phyloP scores from a whole-genome alignment of 2,329 filamentous ascomycete species.

The Lasiodiplodia citricola region DNA sequence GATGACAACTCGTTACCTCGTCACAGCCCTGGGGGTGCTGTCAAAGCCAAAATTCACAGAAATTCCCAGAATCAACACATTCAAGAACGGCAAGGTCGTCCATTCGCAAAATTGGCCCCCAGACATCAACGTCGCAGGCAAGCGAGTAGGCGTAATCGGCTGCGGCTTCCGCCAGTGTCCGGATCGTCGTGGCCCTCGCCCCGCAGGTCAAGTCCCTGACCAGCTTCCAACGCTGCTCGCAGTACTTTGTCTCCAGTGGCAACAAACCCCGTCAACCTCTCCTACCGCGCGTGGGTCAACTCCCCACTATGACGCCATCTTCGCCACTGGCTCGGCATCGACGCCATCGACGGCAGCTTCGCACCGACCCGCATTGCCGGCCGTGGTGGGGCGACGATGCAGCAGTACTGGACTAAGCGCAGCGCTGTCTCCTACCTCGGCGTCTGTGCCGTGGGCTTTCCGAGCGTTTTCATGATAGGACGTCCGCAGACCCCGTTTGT shows the following conservation, averaged over 20 bases:
- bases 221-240: conserved; percentile 37
- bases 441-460: conserved; percentile 45
- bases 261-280: conserved; percentile 46
- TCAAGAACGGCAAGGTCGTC: conserved; percentile 37
- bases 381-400: too few species aligned
- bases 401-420: too few species aligned
- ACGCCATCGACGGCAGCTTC: conserved; percentile 46
- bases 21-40: conserved; percentile 43
- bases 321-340: conserved; percentile 52
- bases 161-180: conserved; percentile 37
- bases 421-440: conserved; percentile 46
- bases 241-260: conserved; percentile 43
- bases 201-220: conserved; percentile 33
- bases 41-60: conserved; percentile 40
- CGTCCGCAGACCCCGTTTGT: conserved; percentile 48
- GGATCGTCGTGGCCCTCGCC: conserved; percentile 36
- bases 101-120: conserved; percentile 34
- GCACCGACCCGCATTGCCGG: conserved; percentile 43
- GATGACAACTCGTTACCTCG: conserved; percentile 33
- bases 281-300: too few species aligned
- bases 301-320: too few species aligned
- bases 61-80: conserved; percentile 40
- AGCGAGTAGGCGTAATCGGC: conserved; percentile 35
- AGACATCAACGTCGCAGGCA: conserved; percentile 11
- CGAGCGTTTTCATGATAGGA: conserved; percentile 51